phyloP scores from a whole-genome alignment of 1,284 basidiomycete species.

The Cryptococcus sp. region DNA sequence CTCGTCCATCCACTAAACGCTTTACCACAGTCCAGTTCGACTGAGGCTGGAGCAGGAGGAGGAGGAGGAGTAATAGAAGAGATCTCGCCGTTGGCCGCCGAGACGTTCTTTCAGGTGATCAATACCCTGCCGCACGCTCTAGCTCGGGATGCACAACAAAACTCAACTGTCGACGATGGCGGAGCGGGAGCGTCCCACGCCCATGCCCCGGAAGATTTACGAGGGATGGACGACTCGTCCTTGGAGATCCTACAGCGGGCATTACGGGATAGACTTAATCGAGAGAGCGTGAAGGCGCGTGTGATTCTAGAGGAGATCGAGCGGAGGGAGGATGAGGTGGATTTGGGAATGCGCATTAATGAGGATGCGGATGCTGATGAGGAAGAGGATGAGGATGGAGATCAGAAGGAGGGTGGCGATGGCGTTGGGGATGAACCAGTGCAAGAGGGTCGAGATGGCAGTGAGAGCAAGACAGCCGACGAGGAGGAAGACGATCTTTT shows the following conservation, averaged over 20 bases:
- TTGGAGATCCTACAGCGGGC: slow-evolving; percentile 15
- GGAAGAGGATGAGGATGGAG: slow-evolving; percentile 22
- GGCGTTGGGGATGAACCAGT: slow-evolving; percentile 5
- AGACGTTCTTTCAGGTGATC: slow-evolving; percentile 42
- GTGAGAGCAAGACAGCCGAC: slow-evolving; percentile 14
- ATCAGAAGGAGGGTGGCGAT: slow-evolving; percentile 6
- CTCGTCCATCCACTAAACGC: slow-evolving; percentile 44
- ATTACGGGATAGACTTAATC: slow-evolving; percentile 23
- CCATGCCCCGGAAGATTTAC: slow-evolving; percentile 18
- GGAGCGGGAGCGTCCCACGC: not conserved
- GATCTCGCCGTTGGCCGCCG: slow-evolving; percentile 28
- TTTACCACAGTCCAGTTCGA: slow-evolving; percentile 11
- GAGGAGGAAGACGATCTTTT: slow-evolving; percentile 29
- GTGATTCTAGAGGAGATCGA: slow-evolving; percentile 31
- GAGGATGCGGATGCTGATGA: slow-evolving; percentile 27
- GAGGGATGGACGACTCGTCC: slow-evolving; percentile 23
- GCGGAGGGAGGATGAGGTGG: slow-evolving; percentile 29
- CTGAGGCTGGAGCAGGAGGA: not conserved
- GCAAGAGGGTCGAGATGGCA: slow-evolving; percentile 4
- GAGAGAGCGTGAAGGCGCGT: slow-evolving; percentile 23
- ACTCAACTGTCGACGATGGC: not conserved
- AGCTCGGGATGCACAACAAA: slow-evolving; percentile 1
- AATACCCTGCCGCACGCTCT: slow-evolving; percentile 21
- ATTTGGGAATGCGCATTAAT: slow-evolving; percentile 37
- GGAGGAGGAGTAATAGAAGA: slow-evolving; percentile 1